A percentile compares a stretch with the other conserved stretches of the same genome.
Conservation (phyloP, 176 grass and related monocot genomes). For the Rhynchospora pubera region DNA sequence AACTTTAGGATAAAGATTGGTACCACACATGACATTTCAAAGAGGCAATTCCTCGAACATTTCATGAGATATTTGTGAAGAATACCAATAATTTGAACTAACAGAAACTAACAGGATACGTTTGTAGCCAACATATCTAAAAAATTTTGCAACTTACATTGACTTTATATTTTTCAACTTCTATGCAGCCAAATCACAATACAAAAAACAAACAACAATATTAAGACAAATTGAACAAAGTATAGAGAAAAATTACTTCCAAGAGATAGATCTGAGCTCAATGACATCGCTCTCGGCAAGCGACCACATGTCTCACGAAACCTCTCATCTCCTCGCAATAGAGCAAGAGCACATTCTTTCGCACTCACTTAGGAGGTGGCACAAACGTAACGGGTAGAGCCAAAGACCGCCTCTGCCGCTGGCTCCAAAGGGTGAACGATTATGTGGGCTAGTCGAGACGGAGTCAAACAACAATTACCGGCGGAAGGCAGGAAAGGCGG, state of each 20-base stretch:
- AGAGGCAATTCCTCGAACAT: background rate
- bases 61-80: too few species aligned
- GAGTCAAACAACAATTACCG: constrained; percentile 26
- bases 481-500: constrained; percentile 19
- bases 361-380: background rate
- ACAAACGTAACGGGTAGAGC: background rate
- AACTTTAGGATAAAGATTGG: background rate
- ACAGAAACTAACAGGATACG: too few species aligned
- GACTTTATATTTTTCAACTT: background rate
- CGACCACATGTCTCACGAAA: constrained; percentile 56
- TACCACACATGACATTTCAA: background rate
- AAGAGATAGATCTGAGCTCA: constrained; percentile 64
- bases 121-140: too few species aligned
- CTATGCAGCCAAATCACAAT: background rate
- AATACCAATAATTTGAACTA: too few species aligned
- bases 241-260: constrained; percentile 42
- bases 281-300: constrained; percentile 74
- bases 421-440: constrained; percentile 36
- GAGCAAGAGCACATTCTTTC: constrained; percentile 76
- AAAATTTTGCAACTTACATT: too few species aligned
- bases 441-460: constrained; percentile 30
- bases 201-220: background rate
- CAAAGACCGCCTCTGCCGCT: constrained; percentile 4
- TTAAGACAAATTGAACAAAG: background rate
- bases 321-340: constrained; percentile 90